These are phyloP conservation scores for Exophiala aquamarina DNA, from an alignment of 2,329 filamentous ascomycete genomes.

Conservation along the genomic window DNA sequence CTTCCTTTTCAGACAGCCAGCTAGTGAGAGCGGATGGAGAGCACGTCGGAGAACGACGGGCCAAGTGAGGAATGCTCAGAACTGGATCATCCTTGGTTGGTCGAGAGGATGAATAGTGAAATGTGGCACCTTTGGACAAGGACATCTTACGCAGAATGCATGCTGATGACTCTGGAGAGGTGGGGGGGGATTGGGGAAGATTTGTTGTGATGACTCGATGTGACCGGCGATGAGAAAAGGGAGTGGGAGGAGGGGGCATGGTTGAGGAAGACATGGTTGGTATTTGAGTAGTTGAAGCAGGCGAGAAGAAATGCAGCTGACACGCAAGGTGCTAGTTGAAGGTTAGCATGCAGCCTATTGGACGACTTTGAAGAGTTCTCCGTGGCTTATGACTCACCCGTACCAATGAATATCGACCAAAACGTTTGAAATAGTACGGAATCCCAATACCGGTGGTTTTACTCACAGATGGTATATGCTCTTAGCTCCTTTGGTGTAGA, in stretches of 20 bases:
- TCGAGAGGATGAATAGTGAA: conserved; percentile 47
- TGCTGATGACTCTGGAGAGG: conserved; percentile 28
- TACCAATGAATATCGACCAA: conserved; percentile 18
- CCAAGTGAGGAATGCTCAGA: conserved; percentile 50
- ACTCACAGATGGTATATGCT: conserved; percentile 19
- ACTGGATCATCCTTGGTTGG: conserved; percentile 44
- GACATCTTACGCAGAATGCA: conserved; percentile 45
- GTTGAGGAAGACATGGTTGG: conserved; percentile 22
- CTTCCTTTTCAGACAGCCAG: conserved; percentile 63
- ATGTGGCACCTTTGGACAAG: conserved; percentile 71
- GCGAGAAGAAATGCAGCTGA: conserved; percentile 22
- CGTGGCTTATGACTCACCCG: conserved; percentile 25
- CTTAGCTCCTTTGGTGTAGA: neutral
- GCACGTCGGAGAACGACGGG: conserved; percentile 64
- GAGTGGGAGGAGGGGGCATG: conserved; percentile 27
- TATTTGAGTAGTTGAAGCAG: conserved; percentile 22
- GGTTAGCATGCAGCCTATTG: conserved; percentile 23
- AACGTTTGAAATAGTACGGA: conserved; percentile 12
- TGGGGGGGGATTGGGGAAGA: conserved; percentile 23
- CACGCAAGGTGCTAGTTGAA: conserved; percentile 21
- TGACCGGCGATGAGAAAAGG: conserved; percentile 30
- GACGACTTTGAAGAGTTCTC: conserved; percentile 12
- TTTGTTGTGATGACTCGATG: conserved; percentile 25
- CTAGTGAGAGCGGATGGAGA: conserved; percentile 32
- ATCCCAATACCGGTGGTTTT: conserved; percentile 11